These are phyloP conservation scores for Beauveria medogensis DNA, from an alignment of 2,329 filamentous ascomycete genomes.

Conservation along the genomic window DNA sequence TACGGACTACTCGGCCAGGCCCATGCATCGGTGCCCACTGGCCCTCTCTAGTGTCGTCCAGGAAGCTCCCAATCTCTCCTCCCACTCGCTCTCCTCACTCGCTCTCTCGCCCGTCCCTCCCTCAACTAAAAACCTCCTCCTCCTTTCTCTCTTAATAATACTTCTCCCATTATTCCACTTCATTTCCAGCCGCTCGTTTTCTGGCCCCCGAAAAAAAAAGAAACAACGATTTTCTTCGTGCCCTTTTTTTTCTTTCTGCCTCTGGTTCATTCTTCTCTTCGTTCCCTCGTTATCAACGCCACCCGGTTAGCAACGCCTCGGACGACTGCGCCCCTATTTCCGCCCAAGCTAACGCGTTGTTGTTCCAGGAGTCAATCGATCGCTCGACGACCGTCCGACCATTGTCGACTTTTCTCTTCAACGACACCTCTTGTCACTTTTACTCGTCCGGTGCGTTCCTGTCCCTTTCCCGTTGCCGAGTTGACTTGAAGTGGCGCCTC, in stretches of 20 bases:
- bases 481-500: conserved; percentile 2
- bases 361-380: background rate
- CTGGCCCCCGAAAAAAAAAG: conserved; percentile 4
- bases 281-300: conserved; percentile 1
- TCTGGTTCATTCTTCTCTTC: background rate
- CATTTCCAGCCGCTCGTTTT: conserved; percentile 13
- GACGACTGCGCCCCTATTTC: background rate
- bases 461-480: background rate
- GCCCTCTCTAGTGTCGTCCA: too few relatives aligned
- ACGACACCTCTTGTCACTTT: background rate
- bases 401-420: background rate
- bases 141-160: conserved; percentile 1
- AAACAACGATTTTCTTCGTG: background rate
- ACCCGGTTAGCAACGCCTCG: background rate
- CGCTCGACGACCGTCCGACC: background rate
- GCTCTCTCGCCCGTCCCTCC: background rate
- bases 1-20: too few relatives aligned
- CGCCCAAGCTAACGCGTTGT: background rate
- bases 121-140: conserved; percentile 6
- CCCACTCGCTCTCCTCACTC: background rate
- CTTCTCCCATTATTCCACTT: conserved; percentile 1
- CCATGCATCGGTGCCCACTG: too few relatives aligned
- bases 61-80: background rate
- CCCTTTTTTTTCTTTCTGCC: background rate
- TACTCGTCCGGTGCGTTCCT: conserved; percentile 5